phyloP scores from a whole-genome alignment of 2,329 filamentous ascomycete species.

The Endoconidiophora polonica region DNA sequence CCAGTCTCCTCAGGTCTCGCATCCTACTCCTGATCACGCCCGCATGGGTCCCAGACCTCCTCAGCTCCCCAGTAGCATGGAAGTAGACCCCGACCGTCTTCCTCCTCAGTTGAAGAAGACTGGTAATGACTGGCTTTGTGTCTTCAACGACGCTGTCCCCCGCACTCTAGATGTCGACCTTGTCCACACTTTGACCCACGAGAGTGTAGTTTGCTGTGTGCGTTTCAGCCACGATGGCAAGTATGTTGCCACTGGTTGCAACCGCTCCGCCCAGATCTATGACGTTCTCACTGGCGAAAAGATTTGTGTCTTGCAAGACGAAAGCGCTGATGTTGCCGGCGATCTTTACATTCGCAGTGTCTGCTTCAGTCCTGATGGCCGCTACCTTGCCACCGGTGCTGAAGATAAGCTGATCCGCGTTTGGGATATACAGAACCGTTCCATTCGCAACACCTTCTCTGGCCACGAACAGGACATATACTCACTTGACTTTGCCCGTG shows the following conservation, averaged over 20 bases:
- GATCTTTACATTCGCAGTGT: constrained; percentile 96
- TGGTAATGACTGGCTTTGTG: constrained; percentile 83
- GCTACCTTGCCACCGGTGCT: constrained; percentile 84
- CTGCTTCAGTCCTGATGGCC: constrained; percentile 94
- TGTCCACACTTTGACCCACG: constrained; percentile 80
- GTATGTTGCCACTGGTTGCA: constrained; percentile 92
- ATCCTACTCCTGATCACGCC: constrained; percentile 57
- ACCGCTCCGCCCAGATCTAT: constrained; percentile 97
- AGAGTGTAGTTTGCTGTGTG: constrained; percentile 96
- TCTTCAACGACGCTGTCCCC: constrained; percentile 86
- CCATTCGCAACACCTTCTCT: constrained; percentile 83
- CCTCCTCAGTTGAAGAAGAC: constrained; percentile 79
- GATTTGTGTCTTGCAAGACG: constrained; percentile 79
- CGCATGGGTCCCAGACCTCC: constrained; percentile 28
- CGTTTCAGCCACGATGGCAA: constrained; percentile 92
- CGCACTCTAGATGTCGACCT: constrained; percentile 85
- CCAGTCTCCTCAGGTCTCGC: constrained; percentile 73
- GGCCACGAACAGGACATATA: constrained; percentile 99
- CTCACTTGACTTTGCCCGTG: constrained; percentile 83
- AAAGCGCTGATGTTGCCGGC: constrained; percentile 68
- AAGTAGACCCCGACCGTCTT: constrained; percentile 73
- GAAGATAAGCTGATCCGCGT: constrained; percentile 96
- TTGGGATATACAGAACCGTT: constrained; percentile 76
- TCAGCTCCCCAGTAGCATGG: constrained; percentile 28
- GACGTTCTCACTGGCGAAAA: constrained; percentile 78